Evolutionary conservation across 805 yeast genomes (phyloP), one percentile per base, ranked within the genome.

Genomic region (Nematodospora valgi): DNA sequence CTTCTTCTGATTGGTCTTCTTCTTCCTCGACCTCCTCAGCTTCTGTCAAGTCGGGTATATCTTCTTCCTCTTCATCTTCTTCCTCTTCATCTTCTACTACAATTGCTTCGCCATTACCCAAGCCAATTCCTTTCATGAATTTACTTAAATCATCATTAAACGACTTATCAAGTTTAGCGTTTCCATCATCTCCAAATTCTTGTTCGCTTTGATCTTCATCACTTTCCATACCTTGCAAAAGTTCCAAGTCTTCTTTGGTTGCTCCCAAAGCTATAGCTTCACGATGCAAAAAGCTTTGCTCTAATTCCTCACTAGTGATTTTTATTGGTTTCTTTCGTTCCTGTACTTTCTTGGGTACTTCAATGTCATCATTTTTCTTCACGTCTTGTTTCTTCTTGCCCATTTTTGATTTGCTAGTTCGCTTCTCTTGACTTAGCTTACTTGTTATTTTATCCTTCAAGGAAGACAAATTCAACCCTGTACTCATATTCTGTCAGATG

Each of bases 231-330:
- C 71, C 83, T 22, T 72, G 70, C 9, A 89, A 47, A 33, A 88
- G 59, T 28, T 74, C 72, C 30, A 89, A 54, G 56, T 88, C 97
- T 15, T 80, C 89, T 46, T 85, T 93, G 11, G 86, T 72, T 14
- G 96, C 98, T 22, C 97, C 96, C 19, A 89, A 62, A 15, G 80
- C 80, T 10, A 80, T 55, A 2, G 95, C 94, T 62, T 83, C 94
- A 41, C 79, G 76, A 46, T 83, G 78, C 32, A 86, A 56, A 2
- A 64, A 39, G 3, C 63, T 72, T n/a, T 39, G 52, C 13, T 40
- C 42, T 8, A 44, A 39, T 6, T 41, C 47, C 2, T 32, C n/a
- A n/a, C 42, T 20, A 36, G 28, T 28, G 28, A 16, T 31, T 32
- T 23, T 14, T 18, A 9, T 32, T 17, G 23, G 31, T 23, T 25